These are phyloP conservation scores for Leccinum angustisporum DNA, from an alignment of 1,284 basidiomycete genomes.

Conservation along the genomic window DNA sequence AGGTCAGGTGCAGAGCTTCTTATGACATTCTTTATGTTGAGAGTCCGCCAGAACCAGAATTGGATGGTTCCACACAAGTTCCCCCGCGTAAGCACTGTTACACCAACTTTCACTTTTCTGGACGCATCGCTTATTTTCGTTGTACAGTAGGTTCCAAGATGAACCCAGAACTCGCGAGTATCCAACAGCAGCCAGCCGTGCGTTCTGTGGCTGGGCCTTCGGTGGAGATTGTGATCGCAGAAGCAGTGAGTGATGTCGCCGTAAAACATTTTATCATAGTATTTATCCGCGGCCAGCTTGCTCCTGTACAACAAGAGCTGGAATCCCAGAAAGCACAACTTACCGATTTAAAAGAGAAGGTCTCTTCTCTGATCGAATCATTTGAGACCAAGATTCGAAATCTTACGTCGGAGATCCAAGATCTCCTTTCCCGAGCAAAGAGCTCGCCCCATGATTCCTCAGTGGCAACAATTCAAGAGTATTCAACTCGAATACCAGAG, in stretches of 20 bases:
- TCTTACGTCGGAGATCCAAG: constrained; percentile 33
- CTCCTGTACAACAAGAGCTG: constrained; percentile 48
- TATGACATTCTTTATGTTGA: constrained; percentile 13
- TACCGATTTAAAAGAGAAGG: constrained; percentile 40
- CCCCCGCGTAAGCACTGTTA: constrained; percentile 17
- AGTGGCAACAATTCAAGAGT: constrained; percentile 11
- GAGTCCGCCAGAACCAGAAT: constrained; percentile 34
- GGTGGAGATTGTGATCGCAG: constrained; percentile 35
- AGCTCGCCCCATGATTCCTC: constrained; percentile 16
- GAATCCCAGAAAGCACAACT: constrained; percentile 43
- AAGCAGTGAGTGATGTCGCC: constrained; percentile 39
- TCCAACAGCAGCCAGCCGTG: constrained; percentile 11
- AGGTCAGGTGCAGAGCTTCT: constrained; percentile 38
- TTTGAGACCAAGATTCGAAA: constrained; percentile 39
- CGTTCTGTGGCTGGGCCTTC: constrained; percentile 17
- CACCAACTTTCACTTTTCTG: neutral
- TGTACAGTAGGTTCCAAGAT: constrained; percentile 10
- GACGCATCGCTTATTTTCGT: neutral
- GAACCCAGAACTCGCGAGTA: constrained; percentile 3
- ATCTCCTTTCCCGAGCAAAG: constrained; percentile 22
- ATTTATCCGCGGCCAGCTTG: constrained; percentile 40
- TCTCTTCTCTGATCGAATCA: constrained; percentile 32
- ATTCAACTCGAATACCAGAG: constrained; percentile 25
- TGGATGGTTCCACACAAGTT: constrained; percentile 20
- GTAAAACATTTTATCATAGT: neutral